Base-by-base conservation (phyloP, 192 early-diverging fungal genomes). In the Jimgerdemannia lactiflua region DNA sequence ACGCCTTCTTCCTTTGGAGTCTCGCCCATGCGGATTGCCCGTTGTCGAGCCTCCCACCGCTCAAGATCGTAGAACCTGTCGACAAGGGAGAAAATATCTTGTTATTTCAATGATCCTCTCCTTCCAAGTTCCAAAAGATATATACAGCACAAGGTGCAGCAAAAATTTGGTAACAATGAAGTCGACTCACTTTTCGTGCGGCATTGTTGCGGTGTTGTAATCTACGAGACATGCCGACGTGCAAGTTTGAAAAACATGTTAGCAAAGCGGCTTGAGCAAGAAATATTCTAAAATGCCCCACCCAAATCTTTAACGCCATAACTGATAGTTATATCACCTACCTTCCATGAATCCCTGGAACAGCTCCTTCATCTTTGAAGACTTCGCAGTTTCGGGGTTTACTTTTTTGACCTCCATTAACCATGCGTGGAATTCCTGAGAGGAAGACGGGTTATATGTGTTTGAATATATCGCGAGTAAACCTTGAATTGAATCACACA, bases 141-240 rank as follows among this genome's bases (percentile, higher is more conserved):
- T 29, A 29, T 29, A 29, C 29, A 1, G 29, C 29, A 29, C 29
- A 29, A 29, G 29, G 1, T 29, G 29, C 29, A 29, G 29, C 29
- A 29, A 29, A 29, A 29, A 29, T 29, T 29, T 29, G 29, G 29
- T 29, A 29, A 29, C 29, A 29, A 29, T 29, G 29, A 29, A 29
- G 29, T 29, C 29, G 29, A 29, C 70, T 73, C 75, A 82, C 77
- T 89, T 89, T 74, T 86, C 85, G 77, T 89, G 88, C 4, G 88
- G 84, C 83, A 89, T 86, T 0, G 88, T 89, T 9, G 86, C 88
- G 3, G 88, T 89, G 44, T 89, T 89, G 72, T 83, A 89, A 70
- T 89, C 88, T 83, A 43, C 3, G 11, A 74, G 63, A 11, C 14
- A 2, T 69, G 14, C 68, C 7, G 29, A 29, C 29, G 29, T 29